phyloP scores from a whole-genome alignment of 2,329 filamentous ascomycete genomes.

The Fusarium sp. region DNA sequence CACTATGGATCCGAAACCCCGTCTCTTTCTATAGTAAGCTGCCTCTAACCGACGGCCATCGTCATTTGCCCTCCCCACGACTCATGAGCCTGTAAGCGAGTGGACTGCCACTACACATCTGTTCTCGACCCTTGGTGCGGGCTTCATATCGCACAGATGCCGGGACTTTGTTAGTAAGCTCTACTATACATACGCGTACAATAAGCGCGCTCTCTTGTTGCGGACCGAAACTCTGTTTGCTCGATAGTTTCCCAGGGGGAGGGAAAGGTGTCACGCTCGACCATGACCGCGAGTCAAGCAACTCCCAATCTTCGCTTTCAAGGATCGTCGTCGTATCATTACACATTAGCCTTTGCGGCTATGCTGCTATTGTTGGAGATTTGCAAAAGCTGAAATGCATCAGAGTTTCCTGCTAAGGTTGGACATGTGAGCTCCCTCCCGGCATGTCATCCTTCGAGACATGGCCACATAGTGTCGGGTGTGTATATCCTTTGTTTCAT shows the following conservation, averaged over 20 bases:
- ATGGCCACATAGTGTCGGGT: slow-evolving; percentile 3
- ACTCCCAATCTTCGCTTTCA: not conserved
- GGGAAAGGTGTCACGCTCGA: slow-evolving; percentile 28
- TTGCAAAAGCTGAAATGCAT: slow-evolving; percentile 13
- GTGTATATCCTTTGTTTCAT: slow-evolving; percentile 9
- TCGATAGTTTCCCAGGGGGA: slow-evolving; percentile 21
- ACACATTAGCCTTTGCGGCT: slow-evolving; percentile 18
- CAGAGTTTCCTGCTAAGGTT: slow-evolving; percentile 6
- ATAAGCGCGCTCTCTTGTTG: slow-evolving; percentile 3
- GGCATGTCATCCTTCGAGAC: slow-evolving; percentile 2
- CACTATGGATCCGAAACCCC: slow-evolving; percentile 2
- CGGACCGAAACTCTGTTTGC: slow-evolving; percentile 32
- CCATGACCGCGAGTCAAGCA: slow-evolving; percentile 30
- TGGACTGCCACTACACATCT: slow-evolving; percentile 9
- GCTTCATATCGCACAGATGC: slow-evolving; percentile 16
- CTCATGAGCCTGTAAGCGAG: slow-evolving; percentile 32
- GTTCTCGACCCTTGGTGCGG: slow-evolving; percentile 28
- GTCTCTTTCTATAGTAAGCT: not conserved
- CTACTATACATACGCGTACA: not conserved
- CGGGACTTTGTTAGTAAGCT: slow-evolving; percentile 13
- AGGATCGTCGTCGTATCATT: slow-evolving; percentile 24
- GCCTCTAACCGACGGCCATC: slow-evolving; percentile 11
- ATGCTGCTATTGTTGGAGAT: slow-evolving; percentile 22
- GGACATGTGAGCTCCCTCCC: slow-evolving; percentile 19
- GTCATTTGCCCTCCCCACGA: slow-evolving; percentile 22